Conservation (phyloP, 2,329 filamentous ascomycete genomes). For the Ustulina deusta region DNA sequence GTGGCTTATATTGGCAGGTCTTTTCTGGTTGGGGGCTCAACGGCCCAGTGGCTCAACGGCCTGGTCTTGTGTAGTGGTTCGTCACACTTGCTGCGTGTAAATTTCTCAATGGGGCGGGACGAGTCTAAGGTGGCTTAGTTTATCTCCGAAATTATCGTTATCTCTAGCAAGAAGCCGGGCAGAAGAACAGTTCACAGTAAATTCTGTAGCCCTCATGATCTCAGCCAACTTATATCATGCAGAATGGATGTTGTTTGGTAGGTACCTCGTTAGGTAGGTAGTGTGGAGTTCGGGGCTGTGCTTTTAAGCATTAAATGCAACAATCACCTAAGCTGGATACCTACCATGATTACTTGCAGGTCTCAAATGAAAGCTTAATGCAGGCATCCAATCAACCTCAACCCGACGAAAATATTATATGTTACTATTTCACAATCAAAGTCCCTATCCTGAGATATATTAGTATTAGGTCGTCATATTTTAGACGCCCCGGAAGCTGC, state of each 20-base stretch:
- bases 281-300: slow-evolving; percentile 4
- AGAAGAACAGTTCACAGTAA: too few species aligned
- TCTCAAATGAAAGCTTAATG: slow-evolving; percentile 2
- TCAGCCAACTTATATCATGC: not conserved
- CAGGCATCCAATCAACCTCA: not conserved
- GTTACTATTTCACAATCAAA: not conserved
- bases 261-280: too few species aligned
- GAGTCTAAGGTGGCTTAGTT: not conserved
- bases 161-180: too few species aligned
- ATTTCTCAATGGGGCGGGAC: not conserved
- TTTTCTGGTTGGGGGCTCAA: too few species aligned
- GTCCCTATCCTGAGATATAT: not conserved
- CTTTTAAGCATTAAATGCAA: slow-evolving; percentile 16
- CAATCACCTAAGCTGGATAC: not conserved
- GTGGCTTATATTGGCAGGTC: too few species aligned
- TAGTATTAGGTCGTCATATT: not conserved
- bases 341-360: not conserved
- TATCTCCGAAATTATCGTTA: too few species aligned
- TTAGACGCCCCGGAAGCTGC: not conserved
- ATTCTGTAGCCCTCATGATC: not conserved
- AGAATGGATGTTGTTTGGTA: not conserved
- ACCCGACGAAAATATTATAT: not conserved
- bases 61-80: too few species aligned
- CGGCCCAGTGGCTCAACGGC: too few species aligned
- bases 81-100: too few species aligned